A percentile compares a stretch with the other conserved stretches of the same genome.
phyloP scores from a whole-genome alignment of 345 rosid genomes.

The Rhodamnia argentea region DNA sequence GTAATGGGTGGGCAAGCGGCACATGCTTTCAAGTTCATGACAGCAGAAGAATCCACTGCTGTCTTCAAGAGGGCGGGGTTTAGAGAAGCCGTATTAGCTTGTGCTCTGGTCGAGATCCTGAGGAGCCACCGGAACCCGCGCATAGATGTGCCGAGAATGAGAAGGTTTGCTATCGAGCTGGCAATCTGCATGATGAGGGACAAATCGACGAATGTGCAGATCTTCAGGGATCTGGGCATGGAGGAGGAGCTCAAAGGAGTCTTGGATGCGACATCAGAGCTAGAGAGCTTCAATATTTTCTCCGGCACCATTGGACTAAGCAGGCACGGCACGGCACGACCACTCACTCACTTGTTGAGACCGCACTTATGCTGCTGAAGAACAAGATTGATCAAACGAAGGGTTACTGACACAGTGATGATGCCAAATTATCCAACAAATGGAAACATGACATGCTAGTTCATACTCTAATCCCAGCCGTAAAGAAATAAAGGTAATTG shows the following conservation, averaged over 20 bases:
- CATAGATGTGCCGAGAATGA: conserved; percentile 43
- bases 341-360: conserved; percentile 46
- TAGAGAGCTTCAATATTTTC: conserved; percentile 71
- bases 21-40: conserved; percentile 47
- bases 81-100: conserved; percentile 25
- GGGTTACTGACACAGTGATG: no score
- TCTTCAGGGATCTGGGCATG: conserved; percentile 37
- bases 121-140: conserved; percentile 32
- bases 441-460: no score
- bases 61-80: conserved; percentile 30
- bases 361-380: not conserved
- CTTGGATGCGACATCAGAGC: conserved; percentile 56
- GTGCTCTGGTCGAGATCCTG: conserved; percentile 32
- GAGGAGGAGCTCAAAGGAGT: conserved; percentile 44
- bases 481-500: not conserved
- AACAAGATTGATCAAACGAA: no score
- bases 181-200: conserved; percentile 69
- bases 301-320: conserved; percentile 60
- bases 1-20: conserved; percentile 59
- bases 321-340: conserved; percentile 48
- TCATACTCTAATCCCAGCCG: not conserved
- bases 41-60: conserved; percentile 26
- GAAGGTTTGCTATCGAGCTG: conserved; percentile 58
- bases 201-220: conserved; percentile 11
- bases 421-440: no score